Base-by-base conservation (phyloP, 352 stramenopile species). In the Peronosclerospora sorghi region DNA sequence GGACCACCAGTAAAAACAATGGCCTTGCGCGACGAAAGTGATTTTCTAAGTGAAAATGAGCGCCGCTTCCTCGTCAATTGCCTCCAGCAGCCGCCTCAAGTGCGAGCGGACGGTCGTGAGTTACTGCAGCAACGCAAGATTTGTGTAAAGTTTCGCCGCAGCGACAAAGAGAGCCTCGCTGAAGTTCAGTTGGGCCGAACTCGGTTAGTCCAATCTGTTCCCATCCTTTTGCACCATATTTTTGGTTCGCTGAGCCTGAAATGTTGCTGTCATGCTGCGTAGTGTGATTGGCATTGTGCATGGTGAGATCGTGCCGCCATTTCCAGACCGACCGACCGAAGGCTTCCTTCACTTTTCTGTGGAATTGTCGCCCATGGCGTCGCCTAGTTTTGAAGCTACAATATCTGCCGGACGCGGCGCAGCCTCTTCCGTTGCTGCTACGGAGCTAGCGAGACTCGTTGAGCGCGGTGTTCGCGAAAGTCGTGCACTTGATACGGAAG, bases 401-500 rank as follows among this genome's bases (percentile, higher is more conserved):
- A 29, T 51, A 1, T 57, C 56, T 41, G 56, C 51, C 30, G 56
- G 71, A 5, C 65, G 75, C 5, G 65, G 64, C 14, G 60, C 61
- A 35, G 59, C 65, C 10, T 61, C 75, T 39, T 71, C 73, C 0
- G 55, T 85, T 8, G 51, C 42, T 37, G 51, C 56, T 41, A 46
- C 56, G 35, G 73, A 93, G 52, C 77, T 97, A 39, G 68, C 94
- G 32, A 65, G 87, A 26, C 77, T 96, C 14, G 66, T 97, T 37
- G 92, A 97, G 62, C 79, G 87, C 14, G 87, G 86, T 26, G 73
- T 97, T 32, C 72, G 94, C 32, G 80, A 96, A 36, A 92, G 86
- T 47, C 81, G 86, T 8, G 86, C 89, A 7, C 71, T 98, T 8
- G 94, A 98, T 68, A 93, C 83, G 5, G 94, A 98, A 63, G 91